Base-by-base conservation (phyloP, 345 rosid species). In the Populus euphratica region DNA sequence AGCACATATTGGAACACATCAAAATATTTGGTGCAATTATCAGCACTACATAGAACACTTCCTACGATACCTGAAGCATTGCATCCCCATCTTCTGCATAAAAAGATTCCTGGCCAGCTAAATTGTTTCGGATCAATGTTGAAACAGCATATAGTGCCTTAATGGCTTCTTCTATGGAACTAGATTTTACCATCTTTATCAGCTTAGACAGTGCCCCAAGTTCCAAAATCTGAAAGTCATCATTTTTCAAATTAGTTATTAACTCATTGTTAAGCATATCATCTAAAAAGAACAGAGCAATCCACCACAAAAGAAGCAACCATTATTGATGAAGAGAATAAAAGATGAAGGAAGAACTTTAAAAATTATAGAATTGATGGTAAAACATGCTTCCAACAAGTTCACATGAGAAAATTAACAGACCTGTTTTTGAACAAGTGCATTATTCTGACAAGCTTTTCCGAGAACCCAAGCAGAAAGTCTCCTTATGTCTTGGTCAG, bases 391-490 rank as follows among this genome's bases (percentile, higher is more conserved):
- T 49, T 54, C 13, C 65, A 6, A 36, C 38, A 62, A 69, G 39
- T 67, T 72, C 29, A 38, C 27, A 52, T 14, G 21, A 41, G 31
- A 38, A 76, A 76, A 62, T 38, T 10, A 23, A 5, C 16, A 35
- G 49, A 91, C 98, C 94, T 96, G 92, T 78, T 83, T 86, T 87
- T 96, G 97, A 82, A 93, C 86, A 83, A 85, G 78, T 14, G 92
- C 92, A 85, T 93, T 89, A 83, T 96, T 96, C 84, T 96, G 98
- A 85, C 97, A 80, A 17, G 98, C 96, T 83, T 85, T 92, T 68
- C 99, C 99, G 12, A 96, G 83, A 78, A 96, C 88, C 99, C 99
- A 96, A 44, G 99, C 98, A 76, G 99, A 91, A 78, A 88, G 68
- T 81, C 81, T 93, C 87, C 97, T 87, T 62, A 87, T 82, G 20